phyloP scores from a whole-genome alignment of 2,329 filamentous ascomycete species.

The Diaporthe sp. region DNA sequence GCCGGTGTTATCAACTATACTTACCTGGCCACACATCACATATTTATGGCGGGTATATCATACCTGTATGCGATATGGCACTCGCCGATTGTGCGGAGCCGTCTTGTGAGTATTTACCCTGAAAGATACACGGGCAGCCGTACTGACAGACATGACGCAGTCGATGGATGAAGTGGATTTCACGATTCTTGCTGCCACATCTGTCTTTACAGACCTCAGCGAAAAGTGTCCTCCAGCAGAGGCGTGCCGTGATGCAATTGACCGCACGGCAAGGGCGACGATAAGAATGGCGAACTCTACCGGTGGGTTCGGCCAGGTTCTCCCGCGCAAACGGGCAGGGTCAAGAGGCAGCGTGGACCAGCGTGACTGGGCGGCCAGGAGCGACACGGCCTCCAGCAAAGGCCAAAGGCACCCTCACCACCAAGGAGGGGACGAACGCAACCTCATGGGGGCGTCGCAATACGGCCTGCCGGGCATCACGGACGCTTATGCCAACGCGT shows the following conservation, averaged over 20 bases:
- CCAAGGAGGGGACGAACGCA: slow-evolving; percentile 38
- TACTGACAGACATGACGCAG: slow-evolving; percentile 55
- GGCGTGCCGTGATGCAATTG: slow-evolving; percentile 94
- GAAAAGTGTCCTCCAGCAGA: slow-evolving; percentile 96
- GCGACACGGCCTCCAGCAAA: slow-evolving; percentile 46
- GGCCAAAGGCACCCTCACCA: slow-evolving; percentile 44
- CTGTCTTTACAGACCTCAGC: slow-evolving; percentile 90
- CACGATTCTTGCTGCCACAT: slow-evolving; percentile 92
- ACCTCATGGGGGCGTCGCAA: slow-evolving; percentile 9
- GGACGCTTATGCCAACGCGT: slow-evolving; percentile 53
- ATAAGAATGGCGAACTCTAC: slow-evolving; percentile 94
- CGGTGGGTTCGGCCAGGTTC: slow-evolving; percentile 78
- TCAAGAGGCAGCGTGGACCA: slow-evolving; percentile 43
- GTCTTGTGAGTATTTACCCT: slow-evolving; percentile 74
- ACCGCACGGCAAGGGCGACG: slow-evolving; percentile 94
- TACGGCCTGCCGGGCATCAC: slow-evolving; percentile 36
- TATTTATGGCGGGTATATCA: slow-evolving; percentile 97
- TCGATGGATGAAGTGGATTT: slow-evolving; percentile 98
- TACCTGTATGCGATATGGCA: slow-evolving; percentile 99
- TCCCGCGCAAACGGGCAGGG: slow-evolving; percentile 30
- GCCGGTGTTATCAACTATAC: slow-evolving; percentile 95
- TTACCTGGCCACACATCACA: slow-evolving; percentile 92
- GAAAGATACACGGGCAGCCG: neutral
- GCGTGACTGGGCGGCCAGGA: slow-evolving; percentile 50
- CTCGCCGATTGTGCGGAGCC: slow-evolving; percentile 87